These are phyloP conservation scores for Ogataea polymorpha DNA, from an alignment of 805 yeast genomes.

Conservation along the genomic window DNA sequence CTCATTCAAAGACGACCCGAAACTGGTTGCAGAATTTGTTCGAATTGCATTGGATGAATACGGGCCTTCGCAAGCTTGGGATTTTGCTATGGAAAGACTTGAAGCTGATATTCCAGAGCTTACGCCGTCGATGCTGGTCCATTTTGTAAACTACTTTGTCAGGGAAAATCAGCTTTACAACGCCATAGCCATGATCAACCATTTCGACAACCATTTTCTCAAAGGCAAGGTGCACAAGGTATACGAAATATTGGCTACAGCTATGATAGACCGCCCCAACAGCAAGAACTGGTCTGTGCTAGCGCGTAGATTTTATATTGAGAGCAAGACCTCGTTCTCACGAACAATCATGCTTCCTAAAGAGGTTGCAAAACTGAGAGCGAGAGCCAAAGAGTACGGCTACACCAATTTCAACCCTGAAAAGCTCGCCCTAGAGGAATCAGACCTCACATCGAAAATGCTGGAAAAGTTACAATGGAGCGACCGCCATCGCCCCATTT, in stretches of 20 bases:
- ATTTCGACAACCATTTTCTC: conserved; percentile 8
- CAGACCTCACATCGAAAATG: conserved; percentile 2
- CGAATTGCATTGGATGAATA: conserved; percentile 6
- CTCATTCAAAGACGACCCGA: conserved; percentile 1
- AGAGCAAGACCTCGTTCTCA: conserved; percentile 9
- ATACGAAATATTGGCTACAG: conserved; percentile 12
- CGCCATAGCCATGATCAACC: conserved; percentile 23
- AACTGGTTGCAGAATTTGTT: conserved; percentile 13
- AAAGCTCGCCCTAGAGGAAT: conserved; percentile 12
- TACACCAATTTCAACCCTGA: conserved; percentile 7
- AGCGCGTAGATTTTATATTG: conserved; percentile 20
- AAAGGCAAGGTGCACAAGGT: conserved; percentile 15
- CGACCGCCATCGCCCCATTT: conserved; percentile 9
- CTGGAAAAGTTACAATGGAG: conserved; percentile 17
- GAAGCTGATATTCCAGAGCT: conserved; percentile 1
- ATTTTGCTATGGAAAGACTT: conserved; percentile 4
- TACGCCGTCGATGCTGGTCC: conserved; percentile 8
- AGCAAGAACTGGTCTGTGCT: conserved; percentile 20
- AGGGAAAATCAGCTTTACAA: conserved; percentile 16
- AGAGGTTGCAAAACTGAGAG: neutral
- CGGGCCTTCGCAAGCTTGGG: conserved; percentile 17
- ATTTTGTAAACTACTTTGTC: conserved; percentile 18
- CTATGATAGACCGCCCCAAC: conserved; percentile 11
- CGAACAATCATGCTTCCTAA: conserved; percentile 4
- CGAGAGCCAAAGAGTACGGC: conserved; percentile 10